Evolutionary conservation across 306 rosid species (phyloP).

Genomic region (Hippophae gyantsensis): DNA sequence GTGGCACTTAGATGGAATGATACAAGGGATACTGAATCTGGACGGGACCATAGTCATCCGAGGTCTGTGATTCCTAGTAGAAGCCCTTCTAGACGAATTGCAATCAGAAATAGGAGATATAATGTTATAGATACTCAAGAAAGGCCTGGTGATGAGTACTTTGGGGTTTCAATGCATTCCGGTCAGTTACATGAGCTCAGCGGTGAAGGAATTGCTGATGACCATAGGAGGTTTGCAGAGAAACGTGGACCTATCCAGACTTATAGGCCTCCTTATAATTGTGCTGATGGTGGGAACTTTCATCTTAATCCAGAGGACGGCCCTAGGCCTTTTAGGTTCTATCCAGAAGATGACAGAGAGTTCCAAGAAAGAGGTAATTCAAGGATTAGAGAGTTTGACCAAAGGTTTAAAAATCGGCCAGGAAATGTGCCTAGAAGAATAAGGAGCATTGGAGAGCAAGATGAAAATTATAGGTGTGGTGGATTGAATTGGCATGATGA

Average conservation of each 20-base stretch:
- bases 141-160: conserved; percentile 46
- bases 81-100: conserved; percentile 48
- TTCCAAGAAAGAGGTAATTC: conserved; percentile 70
- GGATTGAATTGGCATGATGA: conserved; percentile 65
- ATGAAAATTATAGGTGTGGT: conserved; percentile 52
- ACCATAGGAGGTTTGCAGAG: conserved; percentile 63
- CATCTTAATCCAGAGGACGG: conserved; percentile 54
- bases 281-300: conserved; percentile 45
- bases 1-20: conserved; percentile 64
- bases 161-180: conserved; percentile 56
- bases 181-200: conserved; percentile 45
- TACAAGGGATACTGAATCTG: conserved; percentile 60
- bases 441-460: conserved; percentile 63
- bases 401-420: conserved; percentile 54
- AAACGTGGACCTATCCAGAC: conserved; percentile 62
- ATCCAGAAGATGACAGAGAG: conserved; percentile 51
- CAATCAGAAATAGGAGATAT: conserved; percentile 56
- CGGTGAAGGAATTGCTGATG: conserved; percentile 59
- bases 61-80: conserved; percentile 48
- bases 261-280: conserved; percentile 60
- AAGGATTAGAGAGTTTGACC: conserved; percentile 63
- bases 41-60: conserved; percentile 56
- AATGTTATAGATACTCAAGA: conserved; percentile 59
- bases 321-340: conserved; percentile 55
- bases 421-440: conserved; percentile 59